A percentile compares a stretch with the other conserved stretches of the same genome.
Evolutionary conservation across 2,329 filamentous ascomycete species (phyloP).

Genomic region (Metarhizium album): DNA sequence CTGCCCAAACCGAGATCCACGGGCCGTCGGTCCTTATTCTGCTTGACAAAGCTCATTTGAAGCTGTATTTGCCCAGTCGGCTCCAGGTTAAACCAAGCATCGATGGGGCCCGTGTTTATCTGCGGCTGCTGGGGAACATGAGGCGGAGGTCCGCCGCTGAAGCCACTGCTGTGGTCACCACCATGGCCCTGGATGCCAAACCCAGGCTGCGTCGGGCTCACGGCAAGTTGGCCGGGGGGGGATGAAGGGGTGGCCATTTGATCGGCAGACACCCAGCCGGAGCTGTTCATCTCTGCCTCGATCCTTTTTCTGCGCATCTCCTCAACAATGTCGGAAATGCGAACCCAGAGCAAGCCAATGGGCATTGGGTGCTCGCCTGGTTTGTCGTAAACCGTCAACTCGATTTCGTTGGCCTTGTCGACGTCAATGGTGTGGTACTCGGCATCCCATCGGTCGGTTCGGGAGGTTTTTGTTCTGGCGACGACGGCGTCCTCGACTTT

Average conservation of each 20-base stretch:
- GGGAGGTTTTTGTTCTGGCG: slow-evolving; percentile 73
- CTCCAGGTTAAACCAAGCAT: slow-evolving; percentile 95
- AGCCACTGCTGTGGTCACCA: slow-evolving; percentile 12
- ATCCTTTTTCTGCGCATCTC: slow-evolving; percentile 97
- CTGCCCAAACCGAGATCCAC: slow-evolving; percentile 86
- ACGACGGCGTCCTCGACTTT: slow-evolving; percentile 94
- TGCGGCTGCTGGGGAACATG: slow-evolving; percentile 36
- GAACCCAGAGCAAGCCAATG: slow-evolving; percentile 90
- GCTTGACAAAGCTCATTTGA: slow-evolving; percentile 84
- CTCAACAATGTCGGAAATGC: slow-evolving; percentile 93
- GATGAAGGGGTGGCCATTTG: slow-evolving; percentile 61
- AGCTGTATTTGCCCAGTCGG: slow-evolving; percentile 88
- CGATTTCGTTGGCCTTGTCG: slow-evolving; percentile 97
- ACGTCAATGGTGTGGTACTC: slow-evolving; percentile 89
- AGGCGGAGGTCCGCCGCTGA: slow-evolving; percentile 20
- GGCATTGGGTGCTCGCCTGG: slow-evolving; percentile 81
- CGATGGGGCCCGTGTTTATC: slow-evolving; percentile 54
- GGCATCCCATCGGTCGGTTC: slow-evolving; percentile 83
- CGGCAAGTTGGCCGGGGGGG: slow-evolving; percentile 45
- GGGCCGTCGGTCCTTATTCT: slow-evolving; percentile 69
- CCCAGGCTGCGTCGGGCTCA: slow-evolving; percentile 34
- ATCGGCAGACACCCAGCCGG: slow-evolving; percentile 95
- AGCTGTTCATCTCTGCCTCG: slow-evolving; percentile 86
- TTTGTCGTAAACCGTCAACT: slow-evolving; percentile 96
- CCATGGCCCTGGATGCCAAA: slow-evolving; percentile 33